Conservation (phyloP, 2,329 filamentous ascomycete species). For the Phaeoacremonium minimum region DNA sequence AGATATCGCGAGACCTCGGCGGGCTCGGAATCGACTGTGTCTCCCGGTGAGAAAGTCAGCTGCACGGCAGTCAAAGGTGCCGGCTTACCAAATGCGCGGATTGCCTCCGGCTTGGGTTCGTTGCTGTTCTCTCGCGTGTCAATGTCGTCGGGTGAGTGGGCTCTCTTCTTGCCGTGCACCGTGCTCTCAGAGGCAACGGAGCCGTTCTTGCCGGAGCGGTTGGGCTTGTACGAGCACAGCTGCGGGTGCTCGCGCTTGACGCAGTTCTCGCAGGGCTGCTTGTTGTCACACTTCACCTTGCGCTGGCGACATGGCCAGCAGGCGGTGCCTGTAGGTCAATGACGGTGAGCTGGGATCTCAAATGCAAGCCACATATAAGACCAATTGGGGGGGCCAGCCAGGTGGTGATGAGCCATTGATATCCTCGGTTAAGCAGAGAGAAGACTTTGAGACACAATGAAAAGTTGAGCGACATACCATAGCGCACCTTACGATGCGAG, state of each 20-base stretch:
- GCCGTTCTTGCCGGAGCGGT: conserved; percentile 35
- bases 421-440: too few relatives aligned
- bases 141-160: conserved; percentile 19
- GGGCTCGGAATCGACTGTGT: conserved; percentile 51
- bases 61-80: conserved; percentile 1
- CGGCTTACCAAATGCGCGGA: conserved; percentile 22
- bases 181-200: conserved; percentile 19
- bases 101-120: conserved; percentile 30
- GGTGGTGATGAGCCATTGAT: too few relatives aligned
- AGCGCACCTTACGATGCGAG: conserved; percentile 64
- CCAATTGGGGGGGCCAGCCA: too few relatives aligned
- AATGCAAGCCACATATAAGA: too few relatives aligned
- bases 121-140: conserved; percentile 30
- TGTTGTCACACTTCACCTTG: conserved; percentile 67
- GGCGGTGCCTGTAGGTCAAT: conserved; percentile 43
- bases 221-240: conserved; percentile 65
- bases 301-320: conserved; percentile 66
- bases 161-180: conserved; percentile 12
- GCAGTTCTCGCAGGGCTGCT: conserved; percentile 65
- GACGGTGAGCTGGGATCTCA: conserved; percentile 1
- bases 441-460: not conserved
- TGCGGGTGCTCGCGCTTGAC: conserved; percentile 61
- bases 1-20: conserved; percentile 56
- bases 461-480: conserved; percentile 46
- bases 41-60: conserved; percentile 15